Evolutionary conservation across 1,284 basidiomycete species (phyloP).

Genomic region (Rhodotorula sp.): DNA sequence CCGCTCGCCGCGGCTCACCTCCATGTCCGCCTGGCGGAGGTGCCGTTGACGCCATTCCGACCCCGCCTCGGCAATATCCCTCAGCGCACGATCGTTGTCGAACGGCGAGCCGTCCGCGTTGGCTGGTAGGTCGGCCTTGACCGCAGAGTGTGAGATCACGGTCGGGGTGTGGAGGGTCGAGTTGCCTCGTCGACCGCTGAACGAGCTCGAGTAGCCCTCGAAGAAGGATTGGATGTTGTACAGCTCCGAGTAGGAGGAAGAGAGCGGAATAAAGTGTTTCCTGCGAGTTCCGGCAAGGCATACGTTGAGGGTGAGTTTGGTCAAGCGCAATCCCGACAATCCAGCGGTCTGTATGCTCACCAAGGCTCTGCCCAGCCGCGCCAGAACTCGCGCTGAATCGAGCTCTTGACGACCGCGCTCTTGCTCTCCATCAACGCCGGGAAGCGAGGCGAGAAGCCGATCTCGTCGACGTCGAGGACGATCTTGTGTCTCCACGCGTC

Average conservation of each 20-base stretch:
- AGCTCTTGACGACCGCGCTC: conserved; percentile 83
- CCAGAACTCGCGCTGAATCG: conserved; percentile 82
- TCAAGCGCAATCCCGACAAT: no score
- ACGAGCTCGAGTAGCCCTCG: conserved; percentile 58
- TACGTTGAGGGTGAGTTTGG: not conserved
- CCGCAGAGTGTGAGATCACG: conserved; percentile 28
- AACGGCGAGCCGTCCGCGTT: conserved; percentile 50
- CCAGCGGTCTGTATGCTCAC: conserved; percentile 21
- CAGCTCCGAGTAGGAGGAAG: conserved; percentile 78
- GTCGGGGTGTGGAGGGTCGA: conserved; percentile 49
- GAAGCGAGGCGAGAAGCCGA: conserved; percentile 88
- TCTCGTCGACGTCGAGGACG: conserved; percentile 84
- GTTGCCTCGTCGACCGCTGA: conserved; percentile 48
- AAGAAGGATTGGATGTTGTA: conserved; percentile 91
- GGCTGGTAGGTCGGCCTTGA: conserved; percentile 24
- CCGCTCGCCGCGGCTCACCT: conserved; percentile 51
- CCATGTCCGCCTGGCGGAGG: conserved; percentile 80
- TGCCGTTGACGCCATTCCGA: conserved; percentile 83
- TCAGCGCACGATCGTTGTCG: conserved; percentile 70
- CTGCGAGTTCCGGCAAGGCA: conserved; percentile 51
- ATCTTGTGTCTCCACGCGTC: conserved; percentile 91
- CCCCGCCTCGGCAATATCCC: conserved; percentile 79
- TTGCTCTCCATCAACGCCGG: conserved; percentile 80
- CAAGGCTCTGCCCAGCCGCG: conserved; percentile 56
- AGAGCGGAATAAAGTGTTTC: conserved; percentile 90